phyloP scores from a whole-genome alignment of 2,329 filamentous ascomycete genomes.

The Beauveria medogensis region DNA sequence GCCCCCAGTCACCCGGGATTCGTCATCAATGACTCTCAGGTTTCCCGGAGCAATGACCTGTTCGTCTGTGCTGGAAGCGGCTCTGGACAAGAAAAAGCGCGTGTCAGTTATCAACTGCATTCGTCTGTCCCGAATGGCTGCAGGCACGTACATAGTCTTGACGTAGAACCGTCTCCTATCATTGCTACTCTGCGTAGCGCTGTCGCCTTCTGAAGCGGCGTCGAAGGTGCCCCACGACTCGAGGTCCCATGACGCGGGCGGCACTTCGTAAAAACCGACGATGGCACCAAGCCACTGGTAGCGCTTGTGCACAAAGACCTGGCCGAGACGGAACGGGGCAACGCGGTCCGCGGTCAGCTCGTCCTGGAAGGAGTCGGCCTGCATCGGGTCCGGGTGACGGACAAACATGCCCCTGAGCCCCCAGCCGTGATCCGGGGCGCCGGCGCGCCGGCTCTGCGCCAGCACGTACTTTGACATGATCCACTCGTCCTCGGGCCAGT shows the following conservation, averaged over 20 bases:
- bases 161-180: constrained; percentile 63
- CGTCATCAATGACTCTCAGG: constrained; percentile 52
- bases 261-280: constrained; percentile 51
- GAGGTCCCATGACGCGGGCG: not conserved
- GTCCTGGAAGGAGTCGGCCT: constrained; percentile 28
- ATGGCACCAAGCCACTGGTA: constrained; percentile 77
- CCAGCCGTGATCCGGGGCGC: not conserved
- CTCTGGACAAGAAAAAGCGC: constrained; percentile 17
- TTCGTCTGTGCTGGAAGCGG: constrained; percentile 21
- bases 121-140: not conserved
- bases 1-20: constrained; percentile 39
- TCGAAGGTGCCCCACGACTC: not conserved
- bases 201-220: not conserved
- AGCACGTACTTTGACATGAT: constrained; percentile 60
- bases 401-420: constrained; percentile 17
- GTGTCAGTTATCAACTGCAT: not conserved
- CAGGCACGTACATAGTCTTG: constrained; percentile 66
- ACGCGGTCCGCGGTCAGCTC: constrained; percentile 16
- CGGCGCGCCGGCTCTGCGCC: constrained; percentile 46
- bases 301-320: constrained; percentile 74
- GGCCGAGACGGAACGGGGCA: constrained; percentile 59
- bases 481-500: constrained; percentile 57
- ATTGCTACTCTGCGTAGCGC: constrained; percentile 23
- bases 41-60: constrained; percentile 59
- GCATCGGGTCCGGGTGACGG: constrained; percentile 30